Base-by-base conservation (phyloP, 208 protist genomes). In the Acanthamoeba triangularis region DNA sequence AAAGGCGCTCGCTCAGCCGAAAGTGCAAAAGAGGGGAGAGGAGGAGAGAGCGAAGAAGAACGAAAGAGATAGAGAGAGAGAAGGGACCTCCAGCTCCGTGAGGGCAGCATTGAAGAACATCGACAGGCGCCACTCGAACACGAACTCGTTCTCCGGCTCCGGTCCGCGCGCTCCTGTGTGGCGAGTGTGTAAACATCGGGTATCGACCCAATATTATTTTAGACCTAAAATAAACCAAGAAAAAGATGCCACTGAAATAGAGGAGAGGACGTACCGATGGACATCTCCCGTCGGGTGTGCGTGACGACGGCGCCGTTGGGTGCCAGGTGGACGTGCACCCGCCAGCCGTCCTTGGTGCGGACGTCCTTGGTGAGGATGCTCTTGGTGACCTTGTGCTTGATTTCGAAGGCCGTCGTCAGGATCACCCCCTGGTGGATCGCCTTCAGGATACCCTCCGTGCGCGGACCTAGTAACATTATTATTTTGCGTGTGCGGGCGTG, bases 361-460 rank as follows among this genome's bases (percentile, higher is more conserved):
- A 92, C 85, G 85, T 92, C 85, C 63, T 92, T 92, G 85, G 85
- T 92, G 37, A 92, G 14, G 8, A 92, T 25, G 7, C 35, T 13
- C 85, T 92, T 92, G 54, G 85, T 92, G n/a, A 92, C 63, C 41
- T 92, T 92, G 35, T 67, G 54, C 33, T 92, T 92, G 35, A 92
- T 92, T 30, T 76, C 59, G 63, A 74, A 92, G 63, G 85, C 85
- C 16, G 59, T 74, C 33, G 85, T 56, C 8, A 92, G 63, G 35
- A 92, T 92, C 47, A 92, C 63, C 7, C 63, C 63, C 61, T 92
- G 85, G 59, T 92, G 85, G n/a, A 92, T 92, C 47, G 85, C 63
- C 85, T 92, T 92, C 59, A 92, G 28, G 14, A 92, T 74, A 14
- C 63, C 35, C 59, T 74, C 54, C 59, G 85, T 92, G 14, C 85